phyloP scores from a whole-genome alignment of 2,329 filamentous ascomycete genomes.

The Rutstroemia sp. region DNA sequence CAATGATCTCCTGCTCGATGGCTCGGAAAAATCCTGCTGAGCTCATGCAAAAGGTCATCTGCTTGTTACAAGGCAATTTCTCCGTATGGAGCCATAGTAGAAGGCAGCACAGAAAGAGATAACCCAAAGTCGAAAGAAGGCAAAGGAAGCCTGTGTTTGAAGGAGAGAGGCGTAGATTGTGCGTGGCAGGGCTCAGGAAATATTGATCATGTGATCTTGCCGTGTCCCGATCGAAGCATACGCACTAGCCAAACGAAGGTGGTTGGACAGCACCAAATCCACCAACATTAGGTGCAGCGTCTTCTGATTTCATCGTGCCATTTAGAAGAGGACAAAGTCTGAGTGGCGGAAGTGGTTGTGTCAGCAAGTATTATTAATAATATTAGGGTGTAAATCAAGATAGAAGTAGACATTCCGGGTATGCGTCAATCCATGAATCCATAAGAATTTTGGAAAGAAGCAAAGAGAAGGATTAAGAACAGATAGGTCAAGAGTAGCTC shows the following conservation, averaged over 20 bases:
- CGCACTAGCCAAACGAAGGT: not conserved
- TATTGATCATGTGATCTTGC: not conserved
- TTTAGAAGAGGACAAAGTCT: slow-evolving; percentile 81
- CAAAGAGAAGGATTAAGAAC: not conserved
- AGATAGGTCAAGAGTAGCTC: not conserved
- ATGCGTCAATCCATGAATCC: not conserved
- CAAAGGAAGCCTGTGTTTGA: too few relatives aligned
- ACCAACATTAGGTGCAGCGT: slow-evolving; percentile 45
- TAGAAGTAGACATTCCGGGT: not conserved
- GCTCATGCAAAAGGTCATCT: too few relatives aligned
- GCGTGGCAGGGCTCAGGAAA: not conserved
- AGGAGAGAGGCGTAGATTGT: too few relatives aligned
- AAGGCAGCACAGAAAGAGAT: too few relatives aligned
- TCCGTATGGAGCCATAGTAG: too few relatives aligned
- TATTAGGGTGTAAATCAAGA: not conserved
- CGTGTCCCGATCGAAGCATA: not conserved
- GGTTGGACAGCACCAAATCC: slow-evolving; percentile 44
- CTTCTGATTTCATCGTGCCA: slow-evolving; percentile 63
- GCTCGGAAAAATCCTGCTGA: too few relatives aligned
- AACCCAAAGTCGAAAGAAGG: too few relatives aligned
- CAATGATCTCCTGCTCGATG: too few relatives aligned
- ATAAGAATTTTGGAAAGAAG: not conserved
- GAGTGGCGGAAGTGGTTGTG: slow-evolving; percentile 20
- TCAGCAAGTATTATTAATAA: slow-evolving; percentile 2
- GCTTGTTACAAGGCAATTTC: too few relatives aligned